A percentile compares a stretch with the other conserved stretches of the same genome.
phyloP scores from a whole-genome alignment of 495 filamentous ascomycete genomes.

The Neurospora sp. region DNA sequence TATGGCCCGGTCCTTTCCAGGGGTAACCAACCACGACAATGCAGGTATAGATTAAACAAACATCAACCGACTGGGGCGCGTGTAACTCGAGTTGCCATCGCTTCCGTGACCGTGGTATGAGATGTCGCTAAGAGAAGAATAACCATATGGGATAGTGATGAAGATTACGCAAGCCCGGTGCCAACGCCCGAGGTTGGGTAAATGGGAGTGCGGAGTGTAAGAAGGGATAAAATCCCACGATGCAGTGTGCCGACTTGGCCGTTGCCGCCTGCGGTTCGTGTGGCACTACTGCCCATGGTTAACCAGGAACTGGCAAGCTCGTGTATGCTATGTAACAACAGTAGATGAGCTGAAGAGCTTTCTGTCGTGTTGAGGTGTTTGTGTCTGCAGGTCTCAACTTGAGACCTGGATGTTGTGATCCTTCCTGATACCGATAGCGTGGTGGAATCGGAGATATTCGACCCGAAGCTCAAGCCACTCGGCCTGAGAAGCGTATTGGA shows the following conservation, averaged over 20 bases:
- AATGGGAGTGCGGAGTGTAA: conserved; percentile 17
- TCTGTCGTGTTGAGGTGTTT: background rate
- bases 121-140: conserved; percentile 7
- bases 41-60: conserved; percentile 9
- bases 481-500: background rate
- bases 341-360: background rate
- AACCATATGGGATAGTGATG: conserved; percentile 13
- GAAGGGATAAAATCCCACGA: conserved; percentile 20
- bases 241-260: conserved; percentile 7
- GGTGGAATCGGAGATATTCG: background rate
- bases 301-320: background rate
- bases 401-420: background rate
- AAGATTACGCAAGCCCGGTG: conserved; percentile 18
- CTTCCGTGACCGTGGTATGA: background rate
- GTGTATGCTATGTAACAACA: background rate
- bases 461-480: background rate
- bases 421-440: background rate
- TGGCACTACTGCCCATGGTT: background rate
- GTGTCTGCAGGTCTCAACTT: background rate
- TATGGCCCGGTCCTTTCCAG: conserved; percentile 2
- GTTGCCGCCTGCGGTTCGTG: background rate
- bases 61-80: conserved; percentile 1
- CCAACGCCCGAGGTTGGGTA: conserved; percentile 8
- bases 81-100: background rate
- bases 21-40: conserved; percentile 1